phyloP scores from a whole-genome alignment of 768 basidiomycete genomes.

The Gymnopilus junonius region DNA sequence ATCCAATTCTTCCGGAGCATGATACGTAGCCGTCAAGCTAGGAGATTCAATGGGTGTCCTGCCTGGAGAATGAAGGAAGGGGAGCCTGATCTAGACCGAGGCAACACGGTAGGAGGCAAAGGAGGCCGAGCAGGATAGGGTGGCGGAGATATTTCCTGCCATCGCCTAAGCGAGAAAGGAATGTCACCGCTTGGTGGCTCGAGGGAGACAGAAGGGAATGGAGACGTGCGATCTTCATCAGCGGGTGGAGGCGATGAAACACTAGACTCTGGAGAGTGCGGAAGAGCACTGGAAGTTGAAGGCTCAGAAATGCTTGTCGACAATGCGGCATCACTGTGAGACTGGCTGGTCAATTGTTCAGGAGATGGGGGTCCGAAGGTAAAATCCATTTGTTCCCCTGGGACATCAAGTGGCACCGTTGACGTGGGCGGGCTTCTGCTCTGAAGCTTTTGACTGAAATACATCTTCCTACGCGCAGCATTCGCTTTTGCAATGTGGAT shows the following conservation, averaged over 20 bases:
- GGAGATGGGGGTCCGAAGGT: constrained; percentile 35
- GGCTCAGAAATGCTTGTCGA: not conserved
- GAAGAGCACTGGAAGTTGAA: not conserved
- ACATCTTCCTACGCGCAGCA: constrained; percentile 29
- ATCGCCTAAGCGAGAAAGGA: constrained; percentile 33
- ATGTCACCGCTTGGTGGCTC: constrained; percentile 32
- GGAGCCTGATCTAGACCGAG: constrained; percentile 19
- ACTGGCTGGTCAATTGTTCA: not conserved
- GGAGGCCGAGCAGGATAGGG: constrained; percentile 29
- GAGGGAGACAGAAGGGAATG: constrained; percentile 35
- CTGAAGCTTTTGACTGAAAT: constrained; percentile 8
- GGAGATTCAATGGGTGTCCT: constrained; percentile 37
- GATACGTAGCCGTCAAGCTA: constrained; percentile 42
- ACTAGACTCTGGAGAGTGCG: not conserved
- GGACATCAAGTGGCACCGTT: constrained; percentile 2
- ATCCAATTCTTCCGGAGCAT: constrained; percentile 51
- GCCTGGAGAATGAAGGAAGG: constrained; percentile 29
- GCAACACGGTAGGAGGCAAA: constrained; percentile 32
- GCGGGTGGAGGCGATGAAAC: not conserved
- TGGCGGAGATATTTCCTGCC: constrained; percentile 21
- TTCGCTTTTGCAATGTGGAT: constrained; percentile 32
- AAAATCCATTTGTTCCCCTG: constrained; percentile 33
- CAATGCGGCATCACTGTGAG: not conserved
- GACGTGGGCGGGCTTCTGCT: constrained; percentile 14
- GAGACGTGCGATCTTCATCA: constrained; percentile 9